These are phyloP conservation scores for Diaporthe vaccinii DNA, from an alignment of 2,329 filamentous ascomycete genomes.

Conservation along the genomic window DNA sequence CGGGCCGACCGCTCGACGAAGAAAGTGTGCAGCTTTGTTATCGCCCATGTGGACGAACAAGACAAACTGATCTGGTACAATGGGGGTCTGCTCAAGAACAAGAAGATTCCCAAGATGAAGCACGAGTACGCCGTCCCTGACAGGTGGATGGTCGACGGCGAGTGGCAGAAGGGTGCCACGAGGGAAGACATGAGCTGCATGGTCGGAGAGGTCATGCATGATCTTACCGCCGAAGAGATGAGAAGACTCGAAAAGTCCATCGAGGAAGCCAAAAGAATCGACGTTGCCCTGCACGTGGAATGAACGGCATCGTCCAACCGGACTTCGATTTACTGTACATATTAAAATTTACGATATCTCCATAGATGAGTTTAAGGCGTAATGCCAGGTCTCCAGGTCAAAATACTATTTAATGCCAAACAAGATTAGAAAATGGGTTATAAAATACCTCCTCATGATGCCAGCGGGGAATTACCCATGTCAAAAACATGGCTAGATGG, in stretches of 20 bases:
- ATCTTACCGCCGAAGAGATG: constrained; percentile 36
- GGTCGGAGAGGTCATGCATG: constrained; percentile 42
- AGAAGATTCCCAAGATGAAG: constrained; percentile 46
- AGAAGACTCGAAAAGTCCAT: constrained; percentile 39
- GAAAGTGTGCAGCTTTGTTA: constrained; percentile 56
- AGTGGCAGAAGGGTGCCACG: constrained; percentile 51
- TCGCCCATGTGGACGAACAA: constrained; percentile 57
- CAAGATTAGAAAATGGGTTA: too few relatives aligned
- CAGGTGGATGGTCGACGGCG: constrained; percentile 57
- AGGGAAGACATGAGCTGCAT: constrained; percentile 56
- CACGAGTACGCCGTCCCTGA: constrained; percentile 52
- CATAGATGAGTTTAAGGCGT: background rate
- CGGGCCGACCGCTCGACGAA: background rate
- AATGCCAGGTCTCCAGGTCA: background rate
- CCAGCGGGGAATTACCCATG: too few relatives aligned
- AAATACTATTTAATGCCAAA: background rate
- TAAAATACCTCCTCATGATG: too few relatives aligned
- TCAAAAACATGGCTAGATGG: too few relatives aligned
- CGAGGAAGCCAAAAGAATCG: constrained; percentile 43
- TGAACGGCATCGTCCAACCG: background rate
- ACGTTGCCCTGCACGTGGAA: constrained; percentile 28
- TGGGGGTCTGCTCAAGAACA: constrained; percentile 58
- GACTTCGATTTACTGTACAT: background rate
- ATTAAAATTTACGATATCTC: background rate
- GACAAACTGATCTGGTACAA: constrained; percentile 58